phyloP scores from a whole-genome alignment of 495 filamentous ascomycete genomes.

The Penicillium arizonense region DNA sequence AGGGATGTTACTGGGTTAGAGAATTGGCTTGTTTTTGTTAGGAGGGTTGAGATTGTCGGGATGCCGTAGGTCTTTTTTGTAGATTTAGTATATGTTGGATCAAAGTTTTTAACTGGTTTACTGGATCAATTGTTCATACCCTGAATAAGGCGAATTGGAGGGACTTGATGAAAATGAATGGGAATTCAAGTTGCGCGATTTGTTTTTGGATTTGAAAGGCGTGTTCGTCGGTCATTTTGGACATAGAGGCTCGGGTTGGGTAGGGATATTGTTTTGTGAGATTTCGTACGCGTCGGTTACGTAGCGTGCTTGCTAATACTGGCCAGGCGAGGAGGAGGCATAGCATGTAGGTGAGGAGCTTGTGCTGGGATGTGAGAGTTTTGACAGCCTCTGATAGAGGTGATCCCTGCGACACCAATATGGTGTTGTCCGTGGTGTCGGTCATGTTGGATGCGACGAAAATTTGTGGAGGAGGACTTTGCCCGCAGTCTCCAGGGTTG shows the following conservation, averaged over 20 bases:
- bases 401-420: neutral
- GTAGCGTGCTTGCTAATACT: constrained; percentile 37
- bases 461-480: too few relatives aligned
- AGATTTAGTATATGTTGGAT: neutral
- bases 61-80: constrained; percentile 60
- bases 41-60: constrained; percentile 56
- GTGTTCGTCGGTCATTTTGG: constrained; percentile 62
- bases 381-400: neutral
- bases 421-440: constrained; percentile 12
- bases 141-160: constrained; percentile 67
- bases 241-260: constrained; percentile 51
- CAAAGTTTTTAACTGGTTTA: neutral
- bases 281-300: constrained; percentile 45
- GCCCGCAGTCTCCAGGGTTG: too few relatives aligned
- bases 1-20: constrained; percentile 47
- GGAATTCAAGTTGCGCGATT: constrained; percentile 54
- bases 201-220: constrained; percentile 55
- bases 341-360: constrained; percentile 25
- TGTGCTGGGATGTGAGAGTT: constrained; percentile 10
- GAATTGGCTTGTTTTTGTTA: constrained; percentile 59
- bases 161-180: constrained; percentile 51
- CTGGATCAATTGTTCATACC: constrained; percentile 24
- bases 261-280: constrained; percentile 51
- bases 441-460: neutral
- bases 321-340: constrained; percentile 29